phyloP scores from a whole-genome alignment of 257 asterid genomes.

The Paraleonurus japonicus region DNA sequence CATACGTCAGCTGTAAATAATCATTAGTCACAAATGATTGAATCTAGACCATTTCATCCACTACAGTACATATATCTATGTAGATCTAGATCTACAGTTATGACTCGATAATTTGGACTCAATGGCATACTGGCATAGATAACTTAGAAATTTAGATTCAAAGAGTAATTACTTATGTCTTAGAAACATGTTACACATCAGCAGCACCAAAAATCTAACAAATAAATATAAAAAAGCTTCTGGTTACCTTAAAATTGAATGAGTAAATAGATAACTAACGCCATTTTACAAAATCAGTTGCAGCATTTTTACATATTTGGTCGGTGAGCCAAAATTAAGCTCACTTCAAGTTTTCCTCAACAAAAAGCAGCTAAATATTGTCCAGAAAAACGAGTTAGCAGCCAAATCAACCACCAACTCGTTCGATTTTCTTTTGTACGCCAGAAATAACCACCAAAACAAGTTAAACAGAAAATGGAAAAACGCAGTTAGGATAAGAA shows the following conservation, averaged over 20 bases:
- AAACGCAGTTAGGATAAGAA: background rate
- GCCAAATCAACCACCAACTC: background rate
- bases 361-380: constrained; percentile 1
- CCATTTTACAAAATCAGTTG: background rate
- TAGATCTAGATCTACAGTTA: constrained; percentile 1
- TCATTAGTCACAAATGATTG: background rate
- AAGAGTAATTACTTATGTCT: background rate
- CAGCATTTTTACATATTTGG: constrained; percentile 1
- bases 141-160: background rate
- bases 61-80: background rate
- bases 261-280: background rate
- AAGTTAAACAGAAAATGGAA: background rate
- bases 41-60: background rate
- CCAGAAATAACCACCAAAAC: background rate
- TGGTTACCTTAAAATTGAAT: background rate
- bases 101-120: background rate
- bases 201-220: background rate
- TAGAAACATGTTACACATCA: background rate
- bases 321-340: background rate
- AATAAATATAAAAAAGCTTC: background rate
- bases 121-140: background rate
- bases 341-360: background rate
- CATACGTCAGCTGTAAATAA: background rate
- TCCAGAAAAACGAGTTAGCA: background rate
- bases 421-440: background rate